Base-by-base conservation (phyloP, 768 basidiomycete genomes). In the Russula vinacea region DNA sequence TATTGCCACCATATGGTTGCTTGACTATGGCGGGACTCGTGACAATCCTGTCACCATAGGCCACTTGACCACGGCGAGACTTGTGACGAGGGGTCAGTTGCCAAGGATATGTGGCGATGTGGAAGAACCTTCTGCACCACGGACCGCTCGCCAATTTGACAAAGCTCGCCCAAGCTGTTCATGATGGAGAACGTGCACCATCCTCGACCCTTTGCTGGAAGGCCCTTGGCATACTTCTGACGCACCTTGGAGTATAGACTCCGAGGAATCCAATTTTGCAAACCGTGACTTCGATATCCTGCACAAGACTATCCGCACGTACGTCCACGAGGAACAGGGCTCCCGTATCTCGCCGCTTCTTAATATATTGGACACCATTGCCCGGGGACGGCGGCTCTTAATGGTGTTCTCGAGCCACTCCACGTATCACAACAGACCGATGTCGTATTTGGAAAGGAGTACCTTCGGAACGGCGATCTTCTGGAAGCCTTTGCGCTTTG, bases 111-210 rank as follows among this genome's bases (percentile, higher is more conserved):
- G 9, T 55, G 44, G 29, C 10, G 32, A 56, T 17, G 47, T 51
- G 62, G 49, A 19, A 32, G 14, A 29, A 3, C 33, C 49, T 62
- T 52, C 39, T 62, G 32, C 35, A 24, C 49, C 47, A 57, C 49
- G 62, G 62, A 19, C 29, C 62, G 8, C 62, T 62, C 8, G 35
- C 44, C 39, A 62, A 62, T 51, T 33, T 62, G 29, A 35, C 50
- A 16, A 42, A 51, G 14, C 56, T 62, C 9, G 45, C 55, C 37
- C 17, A 44, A 6, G 49, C 47, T 29, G 17, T 62, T 40, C 55
- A 22, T n/a, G 37, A 16, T 19, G 7, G 40, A 14, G 49, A 50
- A n/a, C 14, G 13, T 9, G 55, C 24, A 11, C 39, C 26, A 14
- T 37, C 24, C 5, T 51, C 32, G 4, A 26, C 19, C 47, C 62